Evolutionary conservation across 2,329 filamentous ascomycete genomes (phyloP), one percentile per base, ranked within the genome.

Genomic region (Ophiobolus disseminans): DNA sequence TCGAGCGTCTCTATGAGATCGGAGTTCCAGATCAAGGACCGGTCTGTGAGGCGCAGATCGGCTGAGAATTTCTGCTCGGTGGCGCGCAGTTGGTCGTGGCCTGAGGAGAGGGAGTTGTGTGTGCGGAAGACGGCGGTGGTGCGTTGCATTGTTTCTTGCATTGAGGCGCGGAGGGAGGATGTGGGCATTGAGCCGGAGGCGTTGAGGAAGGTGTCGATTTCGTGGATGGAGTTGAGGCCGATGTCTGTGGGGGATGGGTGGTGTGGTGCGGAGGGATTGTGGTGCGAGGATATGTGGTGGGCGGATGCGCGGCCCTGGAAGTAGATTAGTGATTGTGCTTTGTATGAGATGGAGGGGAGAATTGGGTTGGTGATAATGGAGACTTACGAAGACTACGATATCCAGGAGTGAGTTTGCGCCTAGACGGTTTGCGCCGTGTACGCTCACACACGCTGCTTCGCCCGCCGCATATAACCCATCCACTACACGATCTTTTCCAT

Each of bases 391-490:
- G 2, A 80, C 78, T 4, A 80, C 76, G 44, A 80, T 77, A 47
- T 80, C 78, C 4, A 80, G 72, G 5, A 80, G 65, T 1, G 75
- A 78, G 48, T 80, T 80, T 1, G 78, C 78, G 3, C 77, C 78
- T 0, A 80, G 63, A 21, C 78, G 65, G 30, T 80, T 80, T 14
- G 77, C 76, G 1, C 78, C 77, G 42, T 80, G 78, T 0, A 80
- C 78, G 28, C 73, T 77, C 0, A 80, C 78, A 55, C 75, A 80
- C 1, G 78, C 77, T 20, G 74, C 73, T 58, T 80, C 78, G 31
- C 78, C 78, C 2, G 76, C 76, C 2, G 78, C 78, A 50, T 78
- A 80, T 9, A 80, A 59, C 1, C 77, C 78, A 30, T 75, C 67
- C 1, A 80, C 77, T 7, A 74, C 57, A 23, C 67, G 69, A 30